Base-by-base conservation (phyloP, 2,329 filamentous ascomycete genomes). In the Phialemoniopsis sp. region DNA sequence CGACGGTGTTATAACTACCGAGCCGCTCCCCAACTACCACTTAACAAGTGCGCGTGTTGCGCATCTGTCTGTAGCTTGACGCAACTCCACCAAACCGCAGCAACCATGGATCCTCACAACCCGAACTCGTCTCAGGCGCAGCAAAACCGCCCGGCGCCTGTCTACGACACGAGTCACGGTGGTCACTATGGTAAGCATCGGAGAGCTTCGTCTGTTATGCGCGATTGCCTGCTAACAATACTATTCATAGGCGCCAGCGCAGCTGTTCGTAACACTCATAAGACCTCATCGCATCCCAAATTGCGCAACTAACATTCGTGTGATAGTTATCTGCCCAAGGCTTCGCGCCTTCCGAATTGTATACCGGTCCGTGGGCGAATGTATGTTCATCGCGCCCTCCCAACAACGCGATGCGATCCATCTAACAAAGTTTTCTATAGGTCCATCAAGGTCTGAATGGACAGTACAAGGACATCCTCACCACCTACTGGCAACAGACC, bases 401-500 rank as follows among this genome's bases (percentile, higher is more conserved):
- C 6, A 29, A 8, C 19, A 6, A 6, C 16, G 34, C 26, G 21
- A 26, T 10, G 21, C 21, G 10, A 19, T 7, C 12, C 26, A 7
- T 34, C 38, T 42, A 39, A 43, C 32, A 32, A 29, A 39, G 31
- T 36, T 44, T 14, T 26, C 26, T 38, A 31, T 55, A 94, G 88
- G 89, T 97, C 49, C 95, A 95, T 58, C 93, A 98, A 76, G 93
- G 93, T 36, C 76, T 98, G 35, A 87, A 84, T 42, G 90, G 89
- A 46, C 85, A 86, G 46, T 95, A 96, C 64, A 91, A 95, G 61
- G 93, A 98, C 62, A 96, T 97, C 56, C 74, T 98, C 53, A 96
- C 94, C 32, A 96, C 91, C 6, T 98, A 98, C 69, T 98, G 93
- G 93, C 93, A 98, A 64, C 91, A 98, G 58, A 93, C 90, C 46